A percentile compares a stretch with the other conserved stretches of the same genome.
Evolutionary conservation across 2,329 filamentous ascomycete species (phyloP).

Genomic region (Periconia sp.): DNA sequence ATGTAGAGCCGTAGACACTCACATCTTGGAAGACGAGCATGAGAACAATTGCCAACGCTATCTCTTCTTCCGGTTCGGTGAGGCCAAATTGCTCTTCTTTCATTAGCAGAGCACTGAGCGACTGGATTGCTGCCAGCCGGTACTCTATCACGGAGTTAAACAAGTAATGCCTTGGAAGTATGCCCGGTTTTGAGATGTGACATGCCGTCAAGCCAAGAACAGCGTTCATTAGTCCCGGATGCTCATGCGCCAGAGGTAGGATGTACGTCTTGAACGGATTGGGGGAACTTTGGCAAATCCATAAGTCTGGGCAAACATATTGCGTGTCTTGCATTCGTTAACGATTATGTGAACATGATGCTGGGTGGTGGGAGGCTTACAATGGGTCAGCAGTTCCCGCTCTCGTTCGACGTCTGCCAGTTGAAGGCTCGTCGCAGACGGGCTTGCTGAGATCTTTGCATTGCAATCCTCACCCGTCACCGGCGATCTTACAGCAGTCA

Average conservation of each 20-base stretch:
- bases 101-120: conserved; percentile 13
- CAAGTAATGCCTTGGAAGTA: not conserved
- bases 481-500: not conserved
- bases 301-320: conserved; percentile 8
- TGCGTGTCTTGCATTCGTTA: conserved; percentile 3
- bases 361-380: not conserved
- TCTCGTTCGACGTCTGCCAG: conserved; percentile 2
- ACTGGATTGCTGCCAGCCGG: conserved; percentile 13
- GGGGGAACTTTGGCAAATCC: not conserved
- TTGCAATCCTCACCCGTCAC: not conserved
- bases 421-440: not conserved
- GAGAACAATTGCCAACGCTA: conserved; percentile 13
- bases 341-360: not conserved
- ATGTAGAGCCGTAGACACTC: not conserved
- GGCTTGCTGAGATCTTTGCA: not conserved
- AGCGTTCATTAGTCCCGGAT: conserved; percentile 10
- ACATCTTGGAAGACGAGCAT: conserved; percentile 16
- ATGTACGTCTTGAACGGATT: conserved; percentile 15
- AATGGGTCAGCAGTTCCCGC: conserved; percentile 1
- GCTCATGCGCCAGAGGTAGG: conserved; percentile 12
- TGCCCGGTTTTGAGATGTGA: conserved; percentile 9
- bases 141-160: conserved; percentile 11
- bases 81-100: conserved; percentile 14
- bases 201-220: conserved; percentile 14
- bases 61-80: conserved; percentile 12